Base-by-base conservation (phyloP, 148 eudicot genomes). In the Rhododendron williamsianum region DNA sequence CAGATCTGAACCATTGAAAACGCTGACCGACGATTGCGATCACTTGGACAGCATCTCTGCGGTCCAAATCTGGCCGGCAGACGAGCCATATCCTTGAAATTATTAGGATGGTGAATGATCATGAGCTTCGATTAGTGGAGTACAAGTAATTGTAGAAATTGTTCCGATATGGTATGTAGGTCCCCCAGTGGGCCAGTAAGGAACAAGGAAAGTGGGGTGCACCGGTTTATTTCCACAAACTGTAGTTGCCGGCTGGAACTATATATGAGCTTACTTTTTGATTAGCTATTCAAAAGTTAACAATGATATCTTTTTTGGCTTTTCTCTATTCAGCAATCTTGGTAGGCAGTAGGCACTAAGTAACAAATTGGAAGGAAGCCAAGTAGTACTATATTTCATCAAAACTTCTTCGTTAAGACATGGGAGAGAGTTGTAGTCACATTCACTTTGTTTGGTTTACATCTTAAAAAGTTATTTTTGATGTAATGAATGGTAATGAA, bases 171-270 rank as follows among this genome's bases (percentile, higher is more conserved):
- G 52, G 74, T 33, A 63, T 65, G 76, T 30, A 43, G 74, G 76
- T n/a, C 84, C 48, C 41, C 76, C 43, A 21, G 25, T 30, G 60
- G 65, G 23, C 82, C 48, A 85, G 35, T 85, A 2, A 82, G 52
- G 69, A 51, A 74, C 63, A 27, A 49, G 84, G 65, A 67, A 33
- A 52, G 84, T 80, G 79, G n/a, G 56, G 84, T 80, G 80, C 84
- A 85, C 25, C 84, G 52, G 81, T 69, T 69, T 3, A 25, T 65
- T 82, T 38, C 83, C 56, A 41, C 41, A 56, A 72, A 49, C 33
- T 81, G 19, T 85, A 85, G 38, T 23, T 71, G 81, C 80, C 67
- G 69, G 27, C 30, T 8, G 0, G 71, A n/a, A 63, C 71, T 23
- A 23, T 33, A 33, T 33, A 33, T 65, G 13, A 65, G 71, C 27